phyloP scores from a whole-genome alignment of 1,284 basidiomycete genomes.

The Ceratorhiza oryzae-sativae region DNA sequence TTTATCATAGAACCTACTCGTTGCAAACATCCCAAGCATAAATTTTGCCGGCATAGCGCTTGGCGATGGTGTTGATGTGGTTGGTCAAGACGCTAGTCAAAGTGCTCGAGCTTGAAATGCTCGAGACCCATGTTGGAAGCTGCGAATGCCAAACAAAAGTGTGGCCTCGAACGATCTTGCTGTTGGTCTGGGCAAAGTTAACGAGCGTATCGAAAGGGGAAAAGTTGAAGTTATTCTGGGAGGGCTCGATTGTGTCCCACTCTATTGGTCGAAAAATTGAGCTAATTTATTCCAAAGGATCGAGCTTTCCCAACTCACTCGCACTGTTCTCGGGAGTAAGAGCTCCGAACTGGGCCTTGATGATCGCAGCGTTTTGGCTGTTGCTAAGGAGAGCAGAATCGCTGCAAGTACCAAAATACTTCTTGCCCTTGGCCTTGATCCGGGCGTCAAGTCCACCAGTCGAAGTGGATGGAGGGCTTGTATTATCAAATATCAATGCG shows the following conservation, averaged over 20 bases:
- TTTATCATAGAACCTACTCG: constrained; percentile 46
- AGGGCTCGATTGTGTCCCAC: constrained; percentile 42
- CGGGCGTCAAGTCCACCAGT: constrained; percentile 48
- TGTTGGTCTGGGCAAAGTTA: constrained; percentile 30
- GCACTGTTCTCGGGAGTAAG: constrained; percentile 40
- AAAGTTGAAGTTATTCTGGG: constrained; percentile 27
- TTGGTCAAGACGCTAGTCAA: constrained; percentile 52
- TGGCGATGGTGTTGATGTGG: constrained; percentile 54
- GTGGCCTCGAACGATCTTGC: constrained; percentile 32
- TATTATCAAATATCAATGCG: not conserved
- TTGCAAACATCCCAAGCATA: constrained; percentile 56
- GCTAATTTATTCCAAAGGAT: not conserved
- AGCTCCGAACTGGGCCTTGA: constrained; percentile 32
- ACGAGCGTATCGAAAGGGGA: constrained; percentile 7
- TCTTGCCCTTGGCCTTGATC: constrained; percentile 46
- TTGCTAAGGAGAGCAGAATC: constrained; percentile 18
- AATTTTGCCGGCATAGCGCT: constrained; percentile 55
- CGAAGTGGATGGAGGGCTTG: not conserved
- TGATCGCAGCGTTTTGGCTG: constrained; percentile 22
- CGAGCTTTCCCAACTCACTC: constrained; percentile 5
- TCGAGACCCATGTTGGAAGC: constrained; percentile 57
- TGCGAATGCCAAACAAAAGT: constrained; percentile 58
- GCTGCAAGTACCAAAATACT: constrained; percentile 39
- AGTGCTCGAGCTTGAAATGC: constrained; percentile 36
- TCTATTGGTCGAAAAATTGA: not conserved